Percentiles rank a stretch among this genome's conserved stretches.
Evolutionary conservation across 129 eudicot genomes (phyloP).

Genomic region (Silybum marianum): DNA sequence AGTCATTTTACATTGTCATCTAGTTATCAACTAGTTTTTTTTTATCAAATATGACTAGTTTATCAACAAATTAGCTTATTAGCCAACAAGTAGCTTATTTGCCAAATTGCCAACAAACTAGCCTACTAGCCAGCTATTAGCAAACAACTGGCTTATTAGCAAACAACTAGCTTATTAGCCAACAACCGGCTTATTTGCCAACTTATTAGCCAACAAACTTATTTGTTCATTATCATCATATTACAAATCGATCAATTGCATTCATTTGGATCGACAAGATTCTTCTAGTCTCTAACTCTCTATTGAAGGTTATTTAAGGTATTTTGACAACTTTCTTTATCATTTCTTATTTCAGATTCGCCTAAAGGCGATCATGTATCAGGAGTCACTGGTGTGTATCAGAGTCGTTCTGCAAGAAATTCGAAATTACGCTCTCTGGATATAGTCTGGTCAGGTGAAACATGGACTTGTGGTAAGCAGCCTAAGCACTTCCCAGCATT

Average conservation of each 20-base stretch:
- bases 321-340: not conserved
- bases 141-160: not conserved
- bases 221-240: not conserved
- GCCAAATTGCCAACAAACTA: too few species aligned
- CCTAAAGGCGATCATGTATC: conserved; percentile 50
- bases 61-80: too few species aligned
- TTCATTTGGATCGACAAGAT: not conserved
- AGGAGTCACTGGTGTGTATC: conserved; percentile 42
- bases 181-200: too few species aligned
- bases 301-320: not conserved
- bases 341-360: conserved; percentile 45
- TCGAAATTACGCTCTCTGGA: conserved; percentile 53
- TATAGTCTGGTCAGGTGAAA: conserved; percentile 86
- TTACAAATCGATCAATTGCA: not conserved
- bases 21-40: not conserved
- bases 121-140: not conserved
- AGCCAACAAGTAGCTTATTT: not conserved
- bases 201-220: not conserved
- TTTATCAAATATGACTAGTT: too few species aligned
- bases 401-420: conserved; percentile 65
- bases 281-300: not conserved
- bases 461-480: conserved; percentile 93
- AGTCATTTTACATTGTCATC: not conserved
- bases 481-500: conserved; percentile 89
- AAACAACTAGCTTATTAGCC: too few species aligned